These are phyloP conservation scores for Phytophthora pinifolia DNA, from an alignment of 352 stramenopile genomes.

Conservation along the genomic window DNA sequence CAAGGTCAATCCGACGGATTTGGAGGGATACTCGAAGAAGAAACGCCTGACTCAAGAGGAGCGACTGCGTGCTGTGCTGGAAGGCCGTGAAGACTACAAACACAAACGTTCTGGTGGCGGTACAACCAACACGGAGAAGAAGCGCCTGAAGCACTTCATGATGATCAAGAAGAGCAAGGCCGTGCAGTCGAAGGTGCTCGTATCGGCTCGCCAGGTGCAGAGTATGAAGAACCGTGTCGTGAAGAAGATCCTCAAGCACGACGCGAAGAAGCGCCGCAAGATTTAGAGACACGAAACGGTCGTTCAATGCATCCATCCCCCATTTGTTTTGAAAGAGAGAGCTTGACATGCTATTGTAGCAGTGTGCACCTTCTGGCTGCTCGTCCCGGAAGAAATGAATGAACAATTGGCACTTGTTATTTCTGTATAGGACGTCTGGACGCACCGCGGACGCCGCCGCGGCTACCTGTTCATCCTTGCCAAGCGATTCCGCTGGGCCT, in stretches of 20 bases:
- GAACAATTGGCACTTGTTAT: too few relatives aligned
- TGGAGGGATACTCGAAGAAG: conserved; percentile 90
- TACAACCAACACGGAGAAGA: conserved; percentile 98
- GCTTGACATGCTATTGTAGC: too few relatives aligned
- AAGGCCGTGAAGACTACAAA: conserved; percentile 92
- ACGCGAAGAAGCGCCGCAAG: conserved; percentile 77
- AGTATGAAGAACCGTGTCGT: conserved; percentile 72
- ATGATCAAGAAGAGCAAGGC: conserved; percentile 96
- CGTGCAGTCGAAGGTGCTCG: conserved; percentile 89
- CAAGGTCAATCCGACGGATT: conserved; percentile 77
- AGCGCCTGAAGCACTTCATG: conserved; percentile 96
- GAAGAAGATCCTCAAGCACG: conserved; percentile 89
- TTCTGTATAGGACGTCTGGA: too few relatives aligned
- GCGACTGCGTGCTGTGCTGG: conserved; percentile 78
- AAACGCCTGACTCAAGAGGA: conserved; percentile 88
- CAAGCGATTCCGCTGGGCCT: conserved; percentile 1
- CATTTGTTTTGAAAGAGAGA: too few relatives aligned
- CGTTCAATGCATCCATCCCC: conserved; percentile 24
- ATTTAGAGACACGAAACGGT: conserved; percentile 41
- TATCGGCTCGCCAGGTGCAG: conserved; percentile 86
- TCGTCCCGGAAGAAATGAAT: too few relatives aligned
- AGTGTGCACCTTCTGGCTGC: too few relatives aligned
- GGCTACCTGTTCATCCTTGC: neutral
- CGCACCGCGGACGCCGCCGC: too few relatives aligned
- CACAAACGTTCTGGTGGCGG: conserved; percentile 91